Evolutionary conservation across 73 alveolate species (phyloP).

Genomic region (Symbiodinium pilosum): DNA sequence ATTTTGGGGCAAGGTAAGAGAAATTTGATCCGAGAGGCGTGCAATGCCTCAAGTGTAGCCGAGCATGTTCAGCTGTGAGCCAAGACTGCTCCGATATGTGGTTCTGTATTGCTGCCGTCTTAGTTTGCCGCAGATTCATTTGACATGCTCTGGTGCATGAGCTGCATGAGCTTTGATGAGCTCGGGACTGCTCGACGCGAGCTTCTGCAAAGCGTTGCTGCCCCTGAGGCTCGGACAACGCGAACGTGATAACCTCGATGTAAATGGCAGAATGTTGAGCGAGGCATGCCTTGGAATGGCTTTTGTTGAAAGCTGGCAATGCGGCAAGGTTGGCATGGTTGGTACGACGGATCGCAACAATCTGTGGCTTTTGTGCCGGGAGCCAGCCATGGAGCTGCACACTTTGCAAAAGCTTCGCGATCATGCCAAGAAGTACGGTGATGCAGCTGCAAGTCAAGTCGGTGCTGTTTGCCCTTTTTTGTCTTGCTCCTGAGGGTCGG

Average conservation of each 20-base stretch:
- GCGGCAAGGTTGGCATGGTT: neutral
- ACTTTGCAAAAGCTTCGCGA: neutral
- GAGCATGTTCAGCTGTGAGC: neutral
- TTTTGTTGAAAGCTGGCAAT: no score
- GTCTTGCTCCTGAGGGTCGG: no score
- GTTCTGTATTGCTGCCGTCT: neutral
- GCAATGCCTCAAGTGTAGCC: no score
- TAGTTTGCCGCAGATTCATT: no score
- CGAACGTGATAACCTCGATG: neutral
- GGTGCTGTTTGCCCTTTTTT: neutral
- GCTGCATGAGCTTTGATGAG: no score
- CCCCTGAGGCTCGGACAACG: neutral
- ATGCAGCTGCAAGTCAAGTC: neutral
- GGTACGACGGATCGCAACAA: conserved; percentile 3
- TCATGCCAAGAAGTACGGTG: conserved; percentile 10
- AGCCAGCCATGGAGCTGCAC: neutral
- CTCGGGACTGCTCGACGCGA: neutral
- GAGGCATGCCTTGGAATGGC: no score
- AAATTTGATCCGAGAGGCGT: no score
- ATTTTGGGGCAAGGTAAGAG: no score
- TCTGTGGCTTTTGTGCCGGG: neutral
- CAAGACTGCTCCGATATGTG: neutral
- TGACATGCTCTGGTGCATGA: no score
- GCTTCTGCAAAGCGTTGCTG: neutral
- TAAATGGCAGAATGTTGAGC: no score